These are phyloP conservation scores for Cladophialophora carrionii DNA, from an alignment of 2,329 filamentous ascomycete genomes.

Conservation along the genomic window DNA sequence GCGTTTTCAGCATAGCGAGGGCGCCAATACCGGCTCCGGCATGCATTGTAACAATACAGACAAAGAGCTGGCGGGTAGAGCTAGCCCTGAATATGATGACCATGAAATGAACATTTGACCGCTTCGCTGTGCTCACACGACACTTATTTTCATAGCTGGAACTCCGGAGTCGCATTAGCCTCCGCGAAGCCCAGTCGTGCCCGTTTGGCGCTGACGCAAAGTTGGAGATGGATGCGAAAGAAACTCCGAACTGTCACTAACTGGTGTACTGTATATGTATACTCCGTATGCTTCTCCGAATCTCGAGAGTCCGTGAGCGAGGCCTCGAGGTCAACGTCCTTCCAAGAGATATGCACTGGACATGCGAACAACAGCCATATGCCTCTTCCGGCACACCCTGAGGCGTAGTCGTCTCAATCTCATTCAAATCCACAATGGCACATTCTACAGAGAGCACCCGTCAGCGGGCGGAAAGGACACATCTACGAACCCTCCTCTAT, in stretches of 20 bases:
- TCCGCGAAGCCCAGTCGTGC: not conserved
- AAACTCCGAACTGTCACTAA: no score
- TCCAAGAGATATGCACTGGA: slow-evolving; percentile 15
- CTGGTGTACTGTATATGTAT: not conserved
- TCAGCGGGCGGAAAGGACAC: slow-evolving; percentile 48
- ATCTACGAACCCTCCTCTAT: slow-evolving; percentile 71
- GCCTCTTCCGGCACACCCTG: slow-evolving; percentile 23
- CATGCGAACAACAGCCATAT: slow-evolving; percentile 31
- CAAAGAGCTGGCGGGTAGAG: slow-evolving; percentile 26
- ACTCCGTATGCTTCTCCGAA: slow-evolving; percentile 9
- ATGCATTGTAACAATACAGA: slow-evolving; percentile 27
- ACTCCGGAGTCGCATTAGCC: not conserved
- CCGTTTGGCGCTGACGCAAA: not conserved
- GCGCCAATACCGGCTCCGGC: slow-evolving; percentile 17
- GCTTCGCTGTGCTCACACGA: not conserved
- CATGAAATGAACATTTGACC: not conserved
- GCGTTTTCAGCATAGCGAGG: slow-evolving; percentile 28
- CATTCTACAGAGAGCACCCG: slow-evolving; percentile 80
- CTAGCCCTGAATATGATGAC: slow-evolving; percentile 22
- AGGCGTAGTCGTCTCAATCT: slow-evolving; percentile 49
- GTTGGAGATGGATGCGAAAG: slow-evolving; percentile 13
- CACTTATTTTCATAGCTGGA: not conserved
- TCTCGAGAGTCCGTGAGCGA: not conserved
- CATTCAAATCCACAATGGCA: slow-evolving; percentile 74
- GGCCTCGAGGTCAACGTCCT: not conserved